These are phyloP conservation scores for Acorus calamus DNA, from an alignment of 106 monocot genomes.

Conservation along the genomic window DNA sequence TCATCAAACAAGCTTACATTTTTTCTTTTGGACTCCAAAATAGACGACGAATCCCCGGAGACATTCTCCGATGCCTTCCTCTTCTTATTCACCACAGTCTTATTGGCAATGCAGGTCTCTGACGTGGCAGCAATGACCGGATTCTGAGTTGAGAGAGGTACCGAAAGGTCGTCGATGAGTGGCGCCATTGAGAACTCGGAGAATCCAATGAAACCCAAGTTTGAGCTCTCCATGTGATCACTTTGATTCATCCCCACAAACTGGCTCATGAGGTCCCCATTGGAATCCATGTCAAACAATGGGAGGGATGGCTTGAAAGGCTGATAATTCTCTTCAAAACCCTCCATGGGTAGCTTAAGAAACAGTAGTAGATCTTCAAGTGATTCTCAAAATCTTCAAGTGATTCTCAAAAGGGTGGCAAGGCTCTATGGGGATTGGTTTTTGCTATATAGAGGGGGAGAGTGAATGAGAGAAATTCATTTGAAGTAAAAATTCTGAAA, in stretches of 20 bases:
- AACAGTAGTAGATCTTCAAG: no score
- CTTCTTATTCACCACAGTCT: no score
- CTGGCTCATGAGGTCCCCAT: not conserved
- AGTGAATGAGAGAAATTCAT: not conserved
- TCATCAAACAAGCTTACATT: no score
- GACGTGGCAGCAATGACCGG: not conserved
- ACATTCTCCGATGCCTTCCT: no score
- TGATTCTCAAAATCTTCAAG: no score
- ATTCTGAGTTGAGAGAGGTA: not conserved
- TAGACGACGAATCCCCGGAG: no score
- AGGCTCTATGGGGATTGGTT: not conserved
- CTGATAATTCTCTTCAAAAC: constrained; percentile 9
- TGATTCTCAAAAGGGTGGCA: no score
- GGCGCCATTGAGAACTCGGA: not conserved
- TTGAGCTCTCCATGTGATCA: constrained; percentile 6
- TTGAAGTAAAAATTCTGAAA: not conserved
- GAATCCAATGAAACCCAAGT: constrained; percentile 8
- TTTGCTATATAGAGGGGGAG: not conserved
- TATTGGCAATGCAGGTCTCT: no score
- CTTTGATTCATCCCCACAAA: no score
- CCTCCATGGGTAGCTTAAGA: constrained; percentile 18
- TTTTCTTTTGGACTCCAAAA: no score
- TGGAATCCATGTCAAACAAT: constrained; percentile 20
- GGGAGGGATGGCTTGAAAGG: constrained; percentile 12
- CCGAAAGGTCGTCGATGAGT: constrained; percentile 3